Base-by-base conservation (phyloP, 2,329 filamentous ascomycete genomes). In the Calonectria pteridis region DNA sequence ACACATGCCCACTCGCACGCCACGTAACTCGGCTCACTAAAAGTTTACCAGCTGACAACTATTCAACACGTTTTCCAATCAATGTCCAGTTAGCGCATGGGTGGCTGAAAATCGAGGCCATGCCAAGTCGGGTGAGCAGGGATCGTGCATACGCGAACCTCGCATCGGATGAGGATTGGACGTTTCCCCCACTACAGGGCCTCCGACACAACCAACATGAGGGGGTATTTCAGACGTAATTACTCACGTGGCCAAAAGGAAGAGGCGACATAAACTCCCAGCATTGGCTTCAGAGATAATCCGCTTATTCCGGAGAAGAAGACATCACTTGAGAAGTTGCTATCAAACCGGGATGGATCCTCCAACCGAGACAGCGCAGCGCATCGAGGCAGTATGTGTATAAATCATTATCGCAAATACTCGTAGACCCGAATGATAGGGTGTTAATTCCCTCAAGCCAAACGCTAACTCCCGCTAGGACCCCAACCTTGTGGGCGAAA, bases 131-230 rank as follows among this genome's bases (percentile, higher is more conserved):
- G 40, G 20, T 46, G 7, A 4, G 67, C 67, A 69, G 67, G 67
- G 67, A 40, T 69, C n/a, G 55, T 69, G 67, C 67, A 51, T 69
- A 63, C 28, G 40, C 67, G 55, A 69, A 63, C n/a, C n/a, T 28
- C 67, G 50, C 5, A 62, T 18, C 23, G 35, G 40, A 31, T 35
- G 33, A 33, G 43, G 67, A 63, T 69, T 69, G 67, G 67, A 23
- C 28, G 3, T n/a, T 6, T 13, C 6, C 20, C 18, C 7, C 18
- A 18, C 40, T n/a, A n/a, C 31, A 6, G 37, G 18, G 35, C 43
- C n/a, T 18, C 14, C 23, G 37, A 46, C 23, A 46, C 35, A 29
- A 29, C 26, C 28, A 23, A n/a, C 18, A 49, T 11, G 43, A n/a
- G 35, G 55, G 53, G 53, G 67, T 37, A 50, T 37, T 67, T 31